Conservation (phyloP, 2,329 filamentous ascomycete genomes). For the Microascus cirrosus region DNA sequence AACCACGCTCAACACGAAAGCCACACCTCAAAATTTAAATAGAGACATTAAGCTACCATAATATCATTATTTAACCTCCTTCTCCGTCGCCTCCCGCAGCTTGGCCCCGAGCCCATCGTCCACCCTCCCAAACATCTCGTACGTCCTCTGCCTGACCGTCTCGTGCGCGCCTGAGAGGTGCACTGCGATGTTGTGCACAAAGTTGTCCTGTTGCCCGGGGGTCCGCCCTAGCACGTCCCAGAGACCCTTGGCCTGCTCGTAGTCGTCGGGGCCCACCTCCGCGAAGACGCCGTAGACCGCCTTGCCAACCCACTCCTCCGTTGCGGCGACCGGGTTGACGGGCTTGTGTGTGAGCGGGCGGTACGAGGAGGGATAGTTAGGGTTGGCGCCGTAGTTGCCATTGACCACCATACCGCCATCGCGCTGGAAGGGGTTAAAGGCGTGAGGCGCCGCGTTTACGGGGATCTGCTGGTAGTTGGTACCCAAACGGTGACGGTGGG, state of each 20-base stretch:
- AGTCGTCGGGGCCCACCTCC: constrained; percentile 36
- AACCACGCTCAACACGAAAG: not conserved
- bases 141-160: constrained; percentile 45
- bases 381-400: constrained; percentile 48
- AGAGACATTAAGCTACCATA: not conserved
- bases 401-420: constrained; percentile 63
- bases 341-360: constrained; percentile 30
- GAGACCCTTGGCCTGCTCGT: constrained; percentile 33
- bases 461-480: constrained; percentile 55
- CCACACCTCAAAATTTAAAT: not conserved
- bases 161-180: constrained; percentile 42
- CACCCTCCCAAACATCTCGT: constrained; percentile 50
- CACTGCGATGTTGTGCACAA: constrained; percentile 45
- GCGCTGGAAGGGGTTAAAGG: constrained; percentile 58
- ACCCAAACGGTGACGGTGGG: constrained; percentile 52
- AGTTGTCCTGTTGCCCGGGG: constrained; percentile 48
- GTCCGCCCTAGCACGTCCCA: constrained; percentile 36
- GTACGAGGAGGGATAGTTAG: constrained; percentile 44
- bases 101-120: constrained; percentile 34
- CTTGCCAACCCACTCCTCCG: constrained; percentile 35
- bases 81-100: not conserved
- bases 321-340: constrained; percentile 25
- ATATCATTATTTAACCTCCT: not conserved
- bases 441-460: constrained; percentile 39
- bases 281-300: constrained; percentile 31